A percentile compares a stretch with the other conserved stretches of the same genome.
phyloP scores from a whole-genome alignment of 2,329 filamentous ascomycete genomes.

The Triangularia setosa region DNA sequence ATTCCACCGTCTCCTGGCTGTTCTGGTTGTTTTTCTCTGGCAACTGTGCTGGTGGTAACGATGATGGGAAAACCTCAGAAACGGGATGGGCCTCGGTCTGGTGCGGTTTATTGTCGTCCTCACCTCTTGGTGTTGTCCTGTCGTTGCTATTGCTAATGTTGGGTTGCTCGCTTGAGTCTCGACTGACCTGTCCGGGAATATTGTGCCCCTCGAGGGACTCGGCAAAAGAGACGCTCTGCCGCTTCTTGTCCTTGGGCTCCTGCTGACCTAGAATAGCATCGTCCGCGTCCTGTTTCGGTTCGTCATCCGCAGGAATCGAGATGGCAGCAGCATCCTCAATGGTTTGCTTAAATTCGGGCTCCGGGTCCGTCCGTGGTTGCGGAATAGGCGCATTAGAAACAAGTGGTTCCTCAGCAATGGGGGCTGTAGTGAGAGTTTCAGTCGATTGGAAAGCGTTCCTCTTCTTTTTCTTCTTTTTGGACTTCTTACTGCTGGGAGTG shows the following conservation, averaged over 20 bases:
- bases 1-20: neutral
- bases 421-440: neutral
- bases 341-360: conserved; percentile 3
- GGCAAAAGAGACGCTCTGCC: conserved; percentile 22
- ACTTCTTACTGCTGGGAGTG: conserved; percentile 26
- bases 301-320: neutral
- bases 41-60: neutral
- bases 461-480: conserved; percentile 35
- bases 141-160: conserved; percentile 14
- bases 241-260: conserved; percentile 33
- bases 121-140: conserved; percentile 17
- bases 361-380: neutral
- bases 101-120: conserved; percentile 17
- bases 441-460: conserved; percentile 18
- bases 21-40: neutral
- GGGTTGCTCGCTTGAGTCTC: conserved; percentile 10
- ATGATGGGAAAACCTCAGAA: conserved; percentile 9
- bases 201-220: conserved; percentile 21
- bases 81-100: conserved; percentile 15
- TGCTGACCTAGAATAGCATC: conserved; percentile 28
- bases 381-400: neutral
- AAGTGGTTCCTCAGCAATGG: neutral
- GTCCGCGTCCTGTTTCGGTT: neutral
- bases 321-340: neutral
- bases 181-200: conserved; percentile 5